These are phyloP conservation scores for Metschnikowia kunwiensis DNA, from an alignment of 805 yeast species.

Conservation along the genomic window DNA sequence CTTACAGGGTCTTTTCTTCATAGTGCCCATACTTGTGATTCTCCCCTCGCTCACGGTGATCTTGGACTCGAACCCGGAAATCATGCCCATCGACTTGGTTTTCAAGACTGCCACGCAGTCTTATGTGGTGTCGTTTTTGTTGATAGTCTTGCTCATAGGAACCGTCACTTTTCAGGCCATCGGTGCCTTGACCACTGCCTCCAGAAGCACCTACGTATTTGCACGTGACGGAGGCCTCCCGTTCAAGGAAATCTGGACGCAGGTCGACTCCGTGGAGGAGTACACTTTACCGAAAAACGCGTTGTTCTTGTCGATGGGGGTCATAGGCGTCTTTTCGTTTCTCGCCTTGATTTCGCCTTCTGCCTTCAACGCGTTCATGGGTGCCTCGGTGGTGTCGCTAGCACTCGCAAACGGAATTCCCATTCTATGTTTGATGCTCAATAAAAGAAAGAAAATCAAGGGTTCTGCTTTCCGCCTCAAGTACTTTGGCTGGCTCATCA, in stretches of 20 bases:
- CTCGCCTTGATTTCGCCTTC: slow-evolving; percentile 67
- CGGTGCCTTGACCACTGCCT: slow-evolving; percentile 76
- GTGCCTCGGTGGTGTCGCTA: slow-evolving; percentile 73
- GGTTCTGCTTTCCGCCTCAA: slow-evolving; percentile 68
- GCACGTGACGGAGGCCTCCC: slow-evolving; percentile 85
- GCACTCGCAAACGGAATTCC: slow-evolving; percentile 79
- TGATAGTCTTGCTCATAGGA: slow-evolving; percentile 63
- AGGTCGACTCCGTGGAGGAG: slow-evolving; percentile 54
- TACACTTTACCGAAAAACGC: slow-evolving; percentile 71
- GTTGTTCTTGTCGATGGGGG: slow-evolving; percentile 57
- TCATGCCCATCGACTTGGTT: slow-evolving; percentile 76
- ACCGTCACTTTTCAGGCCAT: slow-evolving; percentile 74
- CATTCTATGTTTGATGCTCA: slow-evolving; percentile 56
- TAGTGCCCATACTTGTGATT: slow-evolving; percentile 67
- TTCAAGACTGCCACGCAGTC: slow-evolving; percentile 71
- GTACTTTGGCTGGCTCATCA: slow-evolving; percentile 62
- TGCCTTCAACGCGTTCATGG: slow-evolving; percentile 81
- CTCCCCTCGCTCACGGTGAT: slow-evolving; percentile 61
- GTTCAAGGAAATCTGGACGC: slow-evolving; percentile 57
- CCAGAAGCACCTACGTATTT: slow-evolving; percentile 77
- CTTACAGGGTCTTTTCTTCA: slow-evolving; percentile 66
- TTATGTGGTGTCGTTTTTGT: slow-evolving; percentile 61
- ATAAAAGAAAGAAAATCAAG: slow-evolving; percentile 56
- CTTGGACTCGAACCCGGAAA: slow-evolving; percentile 57
- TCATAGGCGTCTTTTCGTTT: slow-evolving; percentile 57